These are phyloP conservation scores for Cladosporium sp. DNA, from an alignment of 2,329 filamentous ascomycete genomes.

Conservation along the genomic window DNA sequence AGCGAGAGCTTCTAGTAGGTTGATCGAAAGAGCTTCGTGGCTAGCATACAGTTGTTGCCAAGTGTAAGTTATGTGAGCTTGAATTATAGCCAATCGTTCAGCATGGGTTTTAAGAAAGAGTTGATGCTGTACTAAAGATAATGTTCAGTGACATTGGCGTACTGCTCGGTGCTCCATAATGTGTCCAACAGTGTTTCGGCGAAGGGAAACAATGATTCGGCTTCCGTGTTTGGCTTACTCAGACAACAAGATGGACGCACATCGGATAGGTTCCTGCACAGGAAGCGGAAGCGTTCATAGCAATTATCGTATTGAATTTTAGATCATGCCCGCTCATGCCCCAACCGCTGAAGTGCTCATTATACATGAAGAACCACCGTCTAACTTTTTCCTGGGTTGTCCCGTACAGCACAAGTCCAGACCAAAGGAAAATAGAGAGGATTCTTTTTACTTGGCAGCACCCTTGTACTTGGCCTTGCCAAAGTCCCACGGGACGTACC, in stretches of 20 bases:
- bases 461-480: conserved; percentile 40
- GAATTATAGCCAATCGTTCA: no score
- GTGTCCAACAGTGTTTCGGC: neutral
- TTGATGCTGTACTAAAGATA: neutral
- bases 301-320: neutral
- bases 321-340: neutral
- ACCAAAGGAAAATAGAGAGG: neutral
- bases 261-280: neutral
- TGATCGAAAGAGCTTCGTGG: neutral
- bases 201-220: no score
- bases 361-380: neutral
- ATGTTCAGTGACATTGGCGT: neutral
- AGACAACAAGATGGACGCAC: no score
- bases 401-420: neutral
- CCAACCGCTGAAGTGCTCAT: neutral
- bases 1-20: neutral
- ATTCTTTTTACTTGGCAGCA: conserved; percentile 28
- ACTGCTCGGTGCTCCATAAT: neutral
- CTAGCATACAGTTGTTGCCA: neutral
- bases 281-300: neutral
- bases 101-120: no score
- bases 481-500: conserved; percentile 43
- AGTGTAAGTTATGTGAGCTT: neutral
- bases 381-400: neutral
- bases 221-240: no score